phyloP scores from a whole-genome alignment of 2,329 filamentous ascomycete species.

The Epichloe typhina region DNA sequence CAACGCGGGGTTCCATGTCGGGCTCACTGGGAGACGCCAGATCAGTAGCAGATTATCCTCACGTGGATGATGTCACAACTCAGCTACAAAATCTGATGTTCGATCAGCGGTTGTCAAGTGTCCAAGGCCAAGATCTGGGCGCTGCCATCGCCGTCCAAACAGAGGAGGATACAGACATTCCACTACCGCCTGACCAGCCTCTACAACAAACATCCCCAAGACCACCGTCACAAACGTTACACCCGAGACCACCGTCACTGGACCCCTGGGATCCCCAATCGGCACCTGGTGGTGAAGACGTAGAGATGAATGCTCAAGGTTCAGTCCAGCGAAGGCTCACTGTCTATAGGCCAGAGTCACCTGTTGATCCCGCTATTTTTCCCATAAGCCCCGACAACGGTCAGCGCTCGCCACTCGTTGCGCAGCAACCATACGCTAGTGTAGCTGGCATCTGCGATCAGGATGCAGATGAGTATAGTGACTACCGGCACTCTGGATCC shows the following conservation, averaged over 20 bases:
- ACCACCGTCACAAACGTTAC: constrained; percentile 21
- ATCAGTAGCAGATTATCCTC: constrained; percentile 1
- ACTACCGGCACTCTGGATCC: constrained; percentile 7
- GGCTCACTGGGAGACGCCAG: constrained; percentile 2
- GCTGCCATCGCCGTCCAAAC: no score
- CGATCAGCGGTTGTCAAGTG: background rate
- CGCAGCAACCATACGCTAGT: constrained; percentile 2
- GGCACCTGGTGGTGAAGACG: constrained; percentile 11
- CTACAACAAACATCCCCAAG: constrained; percentile 16
- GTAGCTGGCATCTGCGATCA: constrained; percentile 3
- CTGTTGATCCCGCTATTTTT: constrained; percentile 8
- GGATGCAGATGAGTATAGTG: constrained; percentile 5
- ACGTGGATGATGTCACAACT: constrained; percentile 17
- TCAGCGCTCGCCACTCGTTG: background rate
- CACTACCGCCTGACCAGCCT: constrained; percentile 6
- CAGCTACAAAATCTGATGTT: constrained; percentile 16
- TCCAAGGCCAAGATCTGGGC: background rate
- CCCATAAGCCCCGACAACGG: constrained; percentile 1
- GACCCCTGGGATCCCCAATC: constrained; percentile 30
- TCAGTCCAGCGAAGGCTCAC: constrained; percentile 11
- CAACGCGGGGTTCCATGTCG: constrained; percentile 1
- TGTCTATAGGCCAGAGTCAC: constrained; percentile 7
- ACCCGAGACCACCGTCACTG: constrained; percentile 24
- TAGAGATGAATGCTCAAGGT: constrained; percentile 9
- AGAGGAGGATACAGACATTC: background rate